A percentile compares a stretch with the other conserved stretches of the same genome.
Evolutionary conservation across 108 stramenopile species (phyloP).

Genomic region (Pseudonitzschia pungens): DNA sequence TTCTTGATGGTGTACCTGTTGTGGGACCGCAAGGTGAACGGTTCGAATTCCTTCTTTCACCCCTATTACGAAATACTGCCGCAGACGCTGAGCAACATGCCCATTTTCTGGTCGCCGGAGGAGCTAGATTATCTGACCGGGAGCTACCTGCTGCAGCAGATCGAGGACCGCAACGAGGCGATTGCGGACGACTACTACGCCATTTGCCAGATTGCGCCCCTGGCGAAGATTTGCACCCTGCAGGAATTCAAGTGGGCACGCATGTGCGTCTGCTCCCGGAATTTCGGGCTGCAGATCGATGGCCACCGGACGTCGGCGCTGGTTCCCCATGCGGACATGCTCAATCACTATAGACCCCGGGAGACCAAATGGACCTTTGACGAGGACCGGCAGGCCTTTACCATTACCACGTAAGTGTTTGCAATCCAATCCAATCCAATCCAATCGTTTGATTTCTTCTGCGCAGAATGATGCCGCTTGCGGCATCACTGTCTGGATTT

Average conservation of each 20-base stretch:
- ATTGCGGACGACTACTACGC: conserved; percentile 92
- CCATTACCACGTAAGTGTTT: conserved; percentile 87
- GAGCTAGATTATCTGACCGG: conserved; percentile 87
- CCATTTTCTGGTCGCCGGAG: conserved; percentile 93
- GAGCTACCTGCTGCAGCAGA: conserved; percentile 84
- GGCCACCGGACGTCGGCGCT: conserved; percentile 94
- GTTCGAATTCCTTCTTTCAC: conserved; percentile 87
- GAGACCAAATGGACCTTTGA: conserved; percentile 99
- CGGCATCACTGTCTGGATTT: too few relatives aligned
- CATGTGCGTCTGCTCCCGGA: conserved; percentile 96
- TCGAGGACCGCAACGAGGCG: conserved; percentile 75
- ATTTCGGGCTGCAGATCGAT: conserved; percentile 96
- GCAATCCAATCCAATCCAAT: not conserved
- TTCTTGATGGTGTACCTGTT: conserved; percentile 97
- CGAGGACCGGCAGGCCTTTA: conserved; percentile 94
- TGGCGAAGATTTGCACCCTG: conserved; percentile 72
- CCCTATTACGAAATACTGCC: conserved; percentile 98
- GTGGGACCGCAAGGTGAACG: conserved; percentile 85
- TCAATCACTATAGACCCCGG: conserved; percentile 98
- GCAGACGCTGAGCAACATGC: conserved; percentile 89
- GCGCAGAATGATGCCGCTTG: too few relatives aligned
- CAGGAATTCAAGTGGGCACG: conserved; percentile 99
- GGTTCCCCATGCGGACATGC: conserved; percentile 99
- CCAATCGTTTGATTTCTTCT: not conserved
- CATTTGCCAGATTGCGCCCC: conserved; percentile 86